Evolutionary conservation across 495 filamentous ascomycete genomes (phyloP), one percentile per base, ranked within the genome.

Genomic region (Amorphotheca resinae): DNA sequence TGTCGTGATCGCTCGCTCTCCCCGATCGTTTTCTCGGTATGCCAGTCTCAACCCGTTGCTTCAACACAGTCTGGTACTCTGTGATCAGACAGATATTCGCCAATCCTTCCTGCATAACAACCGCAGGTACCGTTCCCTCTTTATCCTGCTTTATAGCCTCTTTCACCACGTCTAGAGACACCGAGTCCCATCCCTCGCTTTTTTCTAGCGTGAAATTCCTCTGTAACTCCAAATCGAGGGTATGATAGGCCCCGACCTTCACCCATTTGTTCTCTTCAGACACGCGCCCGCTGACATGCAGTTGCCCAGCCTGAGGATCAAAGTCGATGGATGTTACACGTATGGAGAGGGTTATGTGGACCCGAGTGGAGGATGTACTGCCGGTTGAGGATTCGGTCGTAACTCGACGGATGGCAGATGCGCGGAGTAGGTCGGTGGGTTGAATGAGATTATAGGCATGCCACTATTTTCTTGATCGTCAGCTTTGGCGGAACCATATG

Each of bases 51-150:
- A 96, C 73, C 41, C 82, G 74, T 55, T 94, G 87, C 59, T 85
- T 80, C 46, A 95, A 59, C 48, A 95, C 69, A 2, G 89, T 96
- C 48, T 87, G 87, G 55, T 84, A 79, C 44, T 94, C 86, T 9
- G 87, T 93, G 48, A 98, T 85, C 15, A 94, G 72, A 59, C 87
- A 94, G 42, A 98, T 82, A 66, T 94, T 89, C 38, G 93, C 88
- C 26, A 93, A 49, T 0, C 89, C 91, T 51, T 95, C 89, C 46
- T 94, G 84, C 85, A 96, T 93, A 4, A 95, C 79, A 1, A 95
- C 79, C 1, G 89, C 91, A 32, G 84, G 79, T 16, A 91, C 74
- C 49, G 87, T 81, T 0, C 84, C 85, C 14, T 80, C 76, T 25
- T 84, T 80, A 22, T 80, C 71, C 49, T 80, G 74, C 53, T 83